Conservation (phyloP, 2,329 filamentous ascomycete genomes). For the Trichoderma atroviride region DNA sequence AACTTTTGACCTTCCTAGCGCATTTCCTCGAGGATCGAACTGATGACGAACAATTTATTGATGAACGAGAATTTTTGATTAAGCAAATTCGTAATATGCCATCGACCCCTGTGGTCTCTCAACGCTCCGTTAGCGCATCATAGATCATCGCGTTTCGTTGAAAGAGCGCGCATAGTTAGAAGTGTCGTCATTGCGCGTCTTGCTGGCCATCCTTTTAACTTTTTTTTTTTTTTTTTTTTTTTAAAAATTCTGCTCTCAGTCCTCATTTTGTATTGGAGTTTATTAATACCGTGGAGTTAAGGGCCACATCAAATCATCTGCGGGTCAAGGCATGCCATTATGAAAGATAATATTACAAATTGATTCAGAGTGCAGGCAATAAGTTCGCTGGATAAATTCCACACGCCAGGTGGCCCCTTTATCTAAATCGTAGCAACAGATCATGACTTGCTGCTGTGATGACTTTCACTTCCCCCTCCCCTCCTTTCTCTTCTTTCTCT, state of each 20-base stretch:
- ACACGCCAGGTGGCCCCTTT: background rate
- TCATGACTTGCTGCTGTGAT: constrained; percentile 14
- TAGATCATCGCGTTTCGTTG: constrained; percentile 9
- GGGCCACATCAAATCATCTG: background rate
- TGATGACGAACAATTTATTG: constrained; percentile 97
- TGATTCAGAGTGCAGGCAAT: constrained; percentile 1
- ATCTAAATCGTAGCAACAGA: constrained; percentile 9
- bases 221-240: background rate
- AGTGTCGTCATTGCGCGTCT: constrained; percentile 13
- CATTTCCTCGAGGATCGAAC: constrained; percentile 93
- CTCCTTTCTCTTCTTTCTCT: background rate
- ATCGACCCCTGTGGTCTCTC: constrained; percentile 56
- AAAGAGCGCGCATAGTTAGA: constrained; percentile 12
- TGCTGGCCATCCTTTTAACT: background rate
- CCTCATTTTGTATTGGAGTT: constrained; percentile 10
- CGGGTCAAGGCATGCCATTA: constrained; percentile 13
- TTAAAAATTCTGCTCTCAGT: constrained; percentile 4
- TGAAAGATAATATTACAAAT: constrained; percentile 16
- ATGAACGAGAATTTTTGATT: constrained; percentile 95
- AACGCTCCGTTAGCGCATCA: constrained; percentile 41
- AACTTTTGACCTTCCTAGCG: constrained; percentile 83
- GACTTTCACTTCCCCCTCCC: background rate
- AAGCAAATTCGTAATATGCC: constrained; percentile 83
- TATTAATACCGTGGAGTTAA: constrained; percentile 18
- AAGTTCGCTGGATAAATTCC: background rate